Conservation (phyloP, 2,329 filamentous ascomycete species). For the Penicillium rolfsii region DNA sequence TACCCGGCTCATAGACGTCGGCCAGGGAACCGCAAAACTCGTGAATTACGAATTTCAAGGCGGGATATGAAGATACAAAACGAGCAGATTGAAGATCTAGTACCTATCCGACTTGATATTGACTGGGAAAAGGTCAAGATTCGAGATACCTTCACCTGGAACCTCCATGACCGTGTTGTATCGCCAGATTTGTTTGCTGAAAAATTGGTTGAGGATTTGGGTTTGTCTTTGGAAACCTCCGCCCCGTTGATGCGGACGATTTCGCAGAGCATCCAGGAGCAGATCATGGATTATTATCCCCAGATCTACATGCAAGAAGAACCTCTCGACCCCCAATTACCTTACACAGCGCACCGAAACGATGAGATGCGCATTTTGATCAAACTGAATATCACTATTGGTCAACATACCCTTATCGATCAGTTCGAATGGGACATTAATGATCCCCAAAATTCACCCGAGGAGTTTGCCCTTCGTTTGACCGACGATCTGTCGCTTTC, state of each 20-base stretch:
- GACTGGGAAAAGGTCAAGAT: slow-evolving; percentile 95
- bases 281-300: slow-evolving; percentile 90
- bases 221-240: slow-evolving; percentile 70
- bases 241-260: slow-evolving; percentile 64
- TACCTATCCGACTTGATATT: slow-evolving; percentile 88
- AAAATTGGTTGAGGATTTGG: slow-evolving; percentile 84
- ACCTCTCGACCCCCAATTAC: slow-evolving; percentile 82
- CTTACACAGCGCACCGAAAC: slow-evolving; percentile 94
- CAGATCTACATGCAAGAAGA: slow-evolving; percentile 89
- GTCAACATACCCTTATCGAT: slow-evolving; percentile 88
- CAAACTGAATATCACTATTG: slow-evolving; percentile 97
- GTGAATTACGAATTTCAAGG: slow-evolving; percentile 71
- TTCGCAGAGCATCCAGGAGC: slow-evolving; percentile 75
- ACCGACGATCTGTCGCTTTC: slow-evolving; percentile 85
- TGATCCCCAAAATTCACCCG: slow-evolving; percentile 87
- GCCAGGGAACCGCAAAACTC: slow-evolving; percentile 75
- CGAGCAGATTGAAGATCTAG: slow-evolving; percentile 86
- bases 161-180: slow-evolving; percentile 86
- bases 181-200: slow-evolving; percentile 80
- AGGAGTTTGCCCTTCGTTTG: slow-evolving; percentile 91
- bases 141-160: slow-evolving; percentile 98
- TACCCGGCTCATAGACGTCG: slow-evolving; percentile 79
- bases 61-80: slow-evolving; percentile 84
- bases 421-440: slow-evolving; percentile 99
- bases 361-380: slow-evolving; percentile 97